phyloP scores from a whole-genome alignment of 331 rosid genomes.

The Prunus yedoensis region DNA sequence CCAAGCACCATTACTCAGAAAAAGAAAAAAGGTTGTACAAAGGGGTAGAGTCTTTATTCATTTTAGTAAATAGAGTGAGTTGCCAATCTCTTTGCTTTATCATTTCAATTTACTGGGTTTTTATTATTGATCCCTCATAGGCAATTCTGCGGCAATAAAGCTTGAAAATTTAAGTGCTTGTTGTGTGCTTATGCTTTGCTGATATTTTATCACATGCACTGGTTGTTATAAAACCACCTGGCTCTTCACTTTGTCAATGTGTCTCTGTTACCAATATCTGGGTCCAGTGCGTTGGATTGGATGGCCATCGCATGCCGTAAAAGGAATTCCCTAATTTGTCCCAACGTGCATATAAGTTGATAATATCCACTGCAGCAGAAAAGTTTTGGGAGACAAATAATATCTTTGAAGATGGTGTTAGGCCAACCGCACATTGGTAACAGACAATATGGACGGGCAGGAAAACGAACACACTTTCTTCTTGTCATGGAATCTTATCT shows the following conservation, averaged over 20 bases:
- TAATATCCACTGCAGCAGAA: no score
- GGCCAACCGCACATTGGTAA: no score
- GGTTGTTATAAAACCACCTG: no score
- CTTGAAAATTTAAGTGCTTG: not conserved
- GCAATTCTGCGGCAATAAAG: not conserved
- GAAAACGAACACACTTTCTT: no score
- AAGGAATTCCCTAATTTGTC: no score
- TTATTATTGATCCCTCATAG: not conserved
- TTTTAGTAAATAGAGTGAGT: constrained; percentile 3
- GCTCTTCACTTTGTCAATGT: not conserved
- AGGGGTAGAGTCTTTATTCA: not conserved
- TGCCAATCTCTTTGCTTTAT: not conserved
- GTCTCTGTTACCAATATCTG: no score
- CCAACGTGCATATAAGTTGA: not conserved
- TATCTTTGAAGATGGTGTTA: no score
- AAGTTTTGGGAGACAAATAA: no score
- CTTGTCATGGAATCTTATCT: not conserved
- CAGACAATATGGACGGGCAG: no score
- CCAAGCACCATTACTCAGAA: constrained; percentile 9
- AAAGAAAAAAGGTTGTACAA: not conserved
- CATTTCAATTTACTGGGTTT: not conserved
- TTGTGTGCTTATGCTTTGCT: not conserved
- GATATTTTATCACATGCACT: not conserved
- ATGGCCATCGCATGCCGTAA: no score
- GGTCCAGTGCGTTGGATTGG: no score